Base-by-base conservation (phyloP, 2,329 filamentous ascomycete genomes). In the Phyllachora maydis region DNA sequence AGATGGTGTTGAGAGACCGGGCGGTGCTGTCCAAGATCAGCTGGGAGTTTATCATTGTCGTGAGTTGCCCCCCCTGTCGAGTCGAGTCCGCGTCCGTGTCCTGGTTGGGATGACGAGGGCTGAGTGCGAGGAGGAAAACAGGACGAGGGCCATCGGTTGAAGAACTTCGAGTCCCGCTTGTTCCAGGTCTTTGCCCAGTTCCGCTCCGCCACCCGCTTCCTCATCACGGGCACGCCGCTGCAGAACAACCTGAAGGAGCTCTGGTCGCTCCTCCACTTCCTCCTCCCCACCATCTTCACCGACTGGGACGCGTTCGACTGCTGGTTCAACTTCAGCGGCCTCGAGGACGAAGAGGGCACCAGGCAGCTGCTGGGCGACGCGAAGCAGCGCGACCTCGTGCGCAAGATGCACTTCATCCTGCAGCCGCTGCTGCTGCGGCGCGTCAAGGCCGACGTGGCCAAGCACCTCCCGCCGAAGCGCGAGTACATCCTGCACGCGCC, bases 1-100 rank as follows among this genome's bases (percentile, higher is more conserved):
- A 98, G 42, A 93, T 98, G 41, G 83, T 90, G 25, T 72, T 98
- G 49, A 73, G 81, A 36, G 88, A 98, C 41, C 69, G 78, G 18
- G 74, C 81, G 24, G 72, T 72, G 17, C 52, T 98, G 4, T 69
- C 70, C 0, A 73, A 75, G 27, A 85, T 91, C 27, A 74, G 82
- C 17, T 98, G 88, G 88, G 81, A 90, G 25, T 93, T 92, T 36
- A 93, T 98, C 38, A 88, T 98, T 34, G 91, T 98, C 30, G n/a
- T n/a, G n/a, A n/a, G n/a, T 73, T 75, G 48, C 41, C 64, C 46
- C 6, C 11, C 4, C 3, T 8, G 4, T 23, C 4, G 3, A 8
- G 11, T 15, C 6, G 5, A 9, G 2, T 9, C 8, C 5, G 12
- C 12, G 2, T 10, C 10, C 7, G 8, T 21, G 5, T 18, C 10